phyloP scores from a whole-genome alignment of 352 stramenopile genomes.

The Elongisporangium anandrum region DNA sequence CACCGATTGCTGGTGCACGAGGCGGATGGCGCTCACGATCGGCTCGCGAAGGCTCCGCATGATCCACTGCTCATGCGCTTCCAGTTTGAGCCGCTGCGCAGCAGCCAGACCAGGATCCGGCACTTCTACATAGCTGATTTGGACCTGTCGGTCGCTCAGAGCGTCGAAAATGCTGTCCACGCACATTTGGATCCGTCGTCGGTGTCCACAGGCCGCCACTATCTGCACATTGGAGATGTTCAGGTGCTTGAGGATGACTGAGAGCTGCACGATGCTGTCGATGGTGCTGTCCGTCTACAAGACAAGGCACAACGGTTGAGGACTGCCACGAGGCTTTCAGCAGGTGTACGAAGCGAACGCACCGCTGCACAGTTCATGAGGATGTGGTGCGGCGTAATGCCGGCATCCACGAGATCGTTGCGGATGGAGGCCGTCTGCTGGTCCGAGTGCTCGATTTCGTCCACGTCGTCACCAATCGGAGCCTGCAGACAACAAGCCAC shows the following conservation, averaged over 20 bases:
- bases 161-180: neutral
- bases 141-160: neutral
- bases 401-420: conserved; percentile 40
- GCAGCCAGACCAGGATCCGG: neutral
- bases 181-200: neutral
- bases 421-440: conserved; percentile 46
- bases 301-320: neutral
- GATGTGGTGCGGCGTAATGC: conserved; percentile 63
- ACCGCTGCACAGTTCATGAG: conserved; percentile 66
- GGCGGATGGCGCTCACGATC: neutral
- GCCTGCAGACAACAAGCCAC: conserved; percentile 12
- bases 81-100: neutral
- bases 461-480: conserved; percentile 33
- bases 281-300: neutral
- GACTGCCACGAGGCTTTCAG: neutral
- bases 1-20: neutral
- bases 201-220: neutral
- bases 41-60: neutral
- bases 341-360: conserved; percentile 11
- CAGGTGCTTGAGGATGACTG: neutral
- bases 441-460: conserved; percentile 21
- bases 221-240: neutral
- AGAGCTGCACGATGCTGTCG: neutral
- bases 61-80: neutral
- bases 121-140: neutral